phyloP scores from a whole-genome alignment of 2,329 filamentous ascomycete species.

The Didymosphaeria variabile region DNA sequence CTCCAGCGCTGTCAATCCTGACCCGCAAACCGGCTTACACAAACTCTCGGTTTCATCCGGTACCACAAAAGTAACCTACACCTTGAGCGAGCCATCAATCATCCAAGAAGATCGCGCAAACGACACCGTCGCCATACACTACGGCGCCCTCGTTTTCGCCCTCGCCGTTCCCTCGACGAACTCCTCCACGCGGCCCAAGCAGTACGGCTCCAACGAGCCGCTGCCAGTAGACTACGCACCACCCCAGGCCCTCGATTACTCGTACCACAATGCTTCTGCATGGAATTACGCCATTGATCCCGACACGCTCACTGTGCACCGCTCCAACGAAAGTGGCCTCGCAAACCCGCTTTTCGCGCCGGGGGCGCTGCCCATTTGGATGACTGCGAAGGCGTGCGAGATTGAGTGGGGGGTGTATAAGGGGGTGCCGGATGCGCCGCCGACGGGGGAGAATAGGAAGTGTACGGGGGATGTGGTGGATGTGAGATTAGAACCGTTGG shows the following conservation, averaged over 20 bases:
- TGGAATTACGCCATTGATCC: slow-evolving; percentile 52
- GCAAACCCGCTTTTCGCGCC: slow-evolving; percentile 47
- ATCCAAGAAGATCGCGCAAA: slow-evolving; percentile 50
- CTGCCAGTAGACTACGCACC: slow-evolving; percentile 26
- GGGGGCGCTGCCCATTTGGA: slow-evolving; percentile 41
- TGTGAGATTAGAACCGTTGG: slow-evolving; percentile 48
- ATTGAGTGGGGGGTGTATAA: slow-evolving; percentile 42
- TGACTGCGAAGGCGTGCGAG: slow-evolving; percentile 43
- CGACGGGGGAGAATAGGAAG: slow-evolving; percentile 23
- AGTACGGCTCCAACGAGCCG: slow-evolving; percentile 15
- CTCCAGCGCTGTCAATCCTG: slow-evolving; percentile 33
- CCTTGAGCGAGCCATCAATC: slow-evolving; percentile 39
- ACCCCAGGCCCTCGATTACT: slow-evolving; percentile 20
- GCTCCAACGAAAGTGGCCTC: slow-evolving; percentile 18
- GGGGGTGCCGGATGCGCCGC: slow-evolving; percentile 41
- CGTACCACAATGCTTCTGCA: slow-evolving; percentile 41
- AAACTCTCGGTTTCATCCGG: slow-evolving; percentile 48
- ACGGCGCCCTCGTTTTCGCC: slow-evolving; percentile 50
- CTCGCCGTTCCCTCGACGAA: slow-evolving; percentile 34
- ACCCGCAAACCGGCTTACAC: slow-evolving; percentile 49
- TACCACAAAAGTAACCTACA: slow-evolving; percentile 45
- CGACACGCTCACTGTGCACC: slow-evolving; percentile 29
- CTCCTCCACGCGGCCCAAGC: slow-evolving; percentile 22
- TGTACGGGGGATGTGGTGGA: slow-evolving; percentile 19
- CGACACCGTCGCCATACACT: slow-evolving; percentile 47